A percentile compares a stretch with the other conserved stretches of the same genome.
Evolutionary conservation across 768 basidiomycete species (phyloP).

Genomic region (Baorangia bicolor): DNA sequence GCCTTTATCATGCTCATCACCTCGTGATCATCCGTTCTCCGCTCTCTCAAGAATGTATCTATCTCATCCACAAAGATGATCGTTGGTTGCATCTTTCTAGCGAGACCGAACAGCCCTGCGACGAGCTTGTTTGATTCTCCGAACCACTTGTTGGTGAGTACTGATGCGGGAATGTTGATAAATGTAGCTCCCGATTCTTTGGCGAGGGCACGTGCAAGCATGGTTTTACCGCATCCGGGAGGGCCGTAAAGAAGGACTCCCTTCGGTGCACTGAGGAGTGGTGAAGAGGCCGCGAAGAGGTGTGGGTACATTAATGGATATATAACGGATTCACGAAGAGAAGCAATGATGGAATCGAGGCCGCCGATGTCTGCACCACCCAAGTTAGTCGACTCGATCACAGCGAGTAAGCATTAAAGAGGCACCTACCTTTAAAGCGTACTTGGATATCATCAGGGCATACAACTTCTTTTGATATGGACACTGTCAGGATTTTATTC

Average conservation of each 20-base stretch:
- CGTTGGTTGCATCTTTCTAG: slow-evolving; percentile 87
- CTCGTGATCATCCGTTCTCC: slow-evolving; percentile 89
- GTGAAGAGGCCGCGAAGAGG: slow-evolving; percentile 78
- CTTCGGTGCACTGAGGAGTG: slow-evolving; percentile 88
- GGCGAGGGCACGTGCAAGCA: slow-evolving; percentile 98
- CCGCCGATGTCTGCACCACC: slow-evolving; percentile 77
- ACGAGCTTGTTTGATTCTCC: slow-evolving; percentile 95
- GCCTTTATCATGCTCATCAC: slow-evolving; percentile 99
- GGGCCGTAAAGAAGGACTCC: slow-evolving; percentile 96
- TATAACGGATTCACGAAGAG: slow-evolving; percentile 92
- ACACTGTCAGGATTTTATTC: slow-evolving; percentile 43
- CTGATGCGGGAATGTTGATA: slow-evolving; percentile 80
- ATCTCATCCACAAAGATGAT: slow-evolving; percentile 99
- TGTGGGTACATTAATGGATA: slow-evolving; percentile 90
- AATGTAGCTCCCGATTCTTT: slow-evolving; percentile 98
- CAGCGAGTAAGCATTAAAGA: neutral
- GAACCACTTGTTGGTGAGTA: slow-evolving; percentile 80
- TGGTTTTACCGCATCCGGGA: slow-evolving; percentile 98
- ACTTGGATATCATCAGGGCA: slow-evolving; percentile 86
- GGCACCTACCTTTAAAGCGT: slow-evolving; percentile 61
- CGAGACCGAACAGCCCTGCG: slow-evolving; percentile 90
- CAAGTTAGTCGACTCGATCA: neutral
- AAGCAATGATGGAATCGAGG: slow-evolving; percentile 84
- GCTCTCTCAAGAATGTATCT: slow-evolving; percentile 89
- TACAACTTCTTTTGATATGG: slow-evolving; percentile 90